Evolutionary conservation across 768 basidiomycete species (phyloP).

Genomic region (Royoungia palumana): DNA sequence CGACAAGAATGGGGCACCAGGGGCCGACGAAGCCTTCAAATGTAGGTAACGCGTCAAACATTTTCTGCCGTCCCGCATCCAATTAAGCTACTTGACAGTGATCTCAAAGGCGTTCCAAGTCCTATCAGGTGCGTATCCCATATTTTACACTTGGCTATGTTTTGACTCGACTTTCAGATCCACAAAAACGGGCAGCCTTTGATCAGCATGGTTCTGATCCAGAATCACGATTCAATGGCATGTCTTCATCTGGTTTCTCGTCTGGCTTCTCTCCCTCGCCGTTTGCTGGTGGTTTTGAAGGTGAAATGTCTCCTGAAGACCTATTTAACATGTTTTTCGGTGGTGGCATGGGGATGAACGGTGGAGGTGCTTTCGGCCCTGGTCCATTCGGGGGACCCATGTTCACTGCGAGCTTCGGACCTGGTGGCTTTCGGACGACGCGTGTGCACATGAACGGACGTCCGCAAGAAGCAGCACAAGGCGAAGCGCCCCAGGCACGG

Average conservation of each 20-base stretch:
- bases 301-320: slow-evolving; percentile 92
- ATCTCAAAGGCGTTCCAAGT: slow-evolving; percentile 98
- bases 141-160: background rate
- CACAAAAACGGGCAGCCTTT: slow-evolving; percentile 84
- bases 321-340: slow-evolving; percentile 99
- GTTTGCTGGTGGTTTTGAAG: slow-evolving; percentile 61
- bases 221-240: slow-evolving; percentile 74
- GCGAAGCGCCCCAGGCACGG: slow-evolving; percentile 44
- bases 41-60: slow-evolving; percentile 46
- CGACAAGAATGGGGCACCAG: slow-evolving; percentile 95
- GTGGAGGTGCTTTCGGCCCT: slow-evolving; percentile 49
- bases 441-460: slow-evolving; percentile 46
- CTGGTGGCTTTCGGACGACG: slow-evolving; percentile 76
- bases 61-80: background rate
- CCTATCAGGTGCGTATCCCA: slow-evolving; percentile 57
- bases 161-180: slow-evolving; percentile 44
- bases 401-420: slow-evolving; percentile 77
- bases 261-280: slow-evolving; percentile 48
- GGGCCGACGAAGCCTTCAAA: slow-evolving; percentile 98
- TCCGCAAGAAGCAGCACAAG: slow-evolving; percentile 34
- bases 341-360: slow-evolving; percentile 43
- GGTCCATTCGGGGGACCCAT: slow-evolving; percentile 49
- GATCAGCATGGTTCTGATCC: slow-evolving; percentile 88
- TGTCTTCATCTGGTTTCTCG: slow-evolving; percentile 52
- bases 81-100: slow-evolving; percentile 49